Conservation (phyloP, 2,329 filamentous ascomycete species). For the Coniella lustricola region DNA sequence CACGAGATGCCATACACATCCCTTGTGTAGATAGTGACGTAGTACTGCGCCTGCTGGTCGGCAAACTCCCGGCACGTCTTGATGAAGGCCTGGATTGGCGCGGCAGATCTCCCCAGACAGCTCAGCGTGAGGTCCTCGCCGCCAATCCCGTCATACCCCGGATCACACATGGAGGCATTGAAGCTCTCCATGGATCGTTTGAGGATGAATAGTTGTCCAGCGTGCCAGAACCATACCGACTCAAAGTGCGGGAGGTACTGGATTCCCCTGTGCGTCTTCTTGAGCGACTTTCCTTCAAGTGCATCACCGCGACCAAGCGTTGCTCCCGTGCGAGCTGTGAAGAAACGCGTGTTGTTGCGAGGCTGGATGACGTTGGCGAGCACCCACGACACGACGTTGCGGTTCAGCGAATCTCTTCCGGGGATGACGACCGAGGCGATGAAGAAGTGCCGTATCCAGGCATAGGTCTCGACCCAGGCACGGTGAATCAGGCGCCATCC, state of each 20-base stretch:
- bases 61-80: constrained; percentile 40
- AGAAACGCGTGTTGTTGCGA: constrained; percentile 30
- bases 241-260: constrained; percentile 40
- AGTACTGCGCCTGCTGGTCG: constrained; percentile 41
- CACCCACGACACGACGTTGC: constrained; percentile 39
- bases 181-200: constrained; percentile 34
- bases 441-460: constrained; percentile 35
- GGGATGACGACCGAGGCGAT: constrained; percentile 37
- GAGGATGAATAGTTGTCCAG: constrained; percentile 37
- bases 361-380: constrained; percentile 30
- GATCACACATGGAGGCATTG: constrained; percentile 30
- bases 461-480: constrained; percentile 31
- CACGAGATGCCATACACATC: constrained; percentile 40
- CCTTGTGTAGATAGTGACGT: constrained; percentile 41
- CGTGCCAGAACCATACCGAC: constrained; percentile 42
- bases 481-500: constrained; percentile 31
- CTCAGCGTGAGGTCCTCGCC: constrained; percentile 41
- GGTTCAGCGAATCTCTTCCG: constrained; percentile 36
- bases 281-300: constrained; percentile 28
- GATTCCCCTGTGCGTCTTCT: constrained; percentile 33
- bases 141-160: constrained; percentile 38
- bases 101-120: constrained; percentile 44
- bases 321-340: constrained; percentile 37
- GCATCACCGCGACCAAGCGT: constrained; percentile 27
- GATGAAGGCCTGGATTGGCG: constrained; percentile 39